These are phyloP conservation scores for Rhamnella rubrinervis DNA, from an alignment of 331 rosid species.

Conservation along the genomic window DNA sequence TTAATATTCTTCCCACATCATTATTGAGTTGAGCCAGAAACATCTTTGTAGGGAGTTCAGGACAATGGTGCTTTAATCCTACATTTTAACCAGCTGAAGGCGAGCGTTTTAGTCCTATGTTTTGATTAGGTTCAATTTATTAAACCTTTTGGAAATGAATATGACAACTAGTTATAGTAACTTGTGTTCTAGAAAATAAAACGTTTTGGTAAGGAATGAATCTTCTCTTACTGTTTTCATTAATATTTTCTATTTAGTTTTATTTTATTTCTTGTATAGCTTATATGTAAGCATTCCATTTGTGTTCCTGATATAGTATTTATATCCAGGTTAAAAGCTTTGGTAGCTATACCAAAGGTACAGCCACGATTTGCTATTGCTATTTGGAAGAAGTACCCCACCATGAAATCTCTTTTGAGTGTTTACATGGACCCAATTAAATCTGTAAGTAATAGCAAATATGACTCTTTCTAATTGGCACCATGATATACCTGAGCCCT, in stretches of 20 bases:
- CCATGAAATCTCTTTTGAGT: constrained; percentile 79
- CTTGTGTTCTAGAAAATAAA: not conserved
- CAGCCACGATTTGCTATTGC: constrained; percentile 92
- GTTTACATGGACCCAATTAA: constrained; percentile 79
- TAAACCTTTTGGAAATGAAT: too few species aligned
- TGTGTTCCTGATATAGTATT: constrained; percentile 27
- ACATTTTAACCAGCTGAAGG: too few species aligned
- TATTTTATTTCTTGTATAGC: not conserved
- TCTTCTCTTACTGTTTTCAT: too few species aligned
- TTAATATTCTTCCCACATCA: too few species aligned
- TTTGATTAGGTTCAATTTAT: too few species aligned
- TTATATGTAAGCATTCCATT: not conserved
- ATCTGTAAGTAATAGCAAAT: constrained; percentile 46
- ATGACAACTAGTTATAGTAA: not conserved
- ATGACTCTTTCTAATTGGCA: constrained; percentile 12
- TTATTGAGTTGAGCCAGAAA: too few species aligned
- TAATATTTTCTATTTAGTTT: not conserved
- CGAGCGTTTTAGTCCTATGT: too few species aligned
- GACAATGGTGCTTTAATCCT: too few species aligned
- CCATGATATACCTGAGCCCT: constrained; percentile 1
- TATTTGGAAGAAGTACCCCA: constrained; percentile 89
- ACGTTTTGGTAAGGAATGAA: too few species aligned
- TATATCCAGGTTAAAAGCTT: constrained; percentile 75
- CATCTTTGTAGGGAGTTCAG: too few species aligned
- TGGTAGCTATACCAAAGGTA: constrained; percentile 90